Percentiles rank a stretch among this genome's conserved stretches.
Conservation (phyloP, 2,329 filamentous ascomycete species). For the Pseudogymnoascus verrucosus region DNA sequence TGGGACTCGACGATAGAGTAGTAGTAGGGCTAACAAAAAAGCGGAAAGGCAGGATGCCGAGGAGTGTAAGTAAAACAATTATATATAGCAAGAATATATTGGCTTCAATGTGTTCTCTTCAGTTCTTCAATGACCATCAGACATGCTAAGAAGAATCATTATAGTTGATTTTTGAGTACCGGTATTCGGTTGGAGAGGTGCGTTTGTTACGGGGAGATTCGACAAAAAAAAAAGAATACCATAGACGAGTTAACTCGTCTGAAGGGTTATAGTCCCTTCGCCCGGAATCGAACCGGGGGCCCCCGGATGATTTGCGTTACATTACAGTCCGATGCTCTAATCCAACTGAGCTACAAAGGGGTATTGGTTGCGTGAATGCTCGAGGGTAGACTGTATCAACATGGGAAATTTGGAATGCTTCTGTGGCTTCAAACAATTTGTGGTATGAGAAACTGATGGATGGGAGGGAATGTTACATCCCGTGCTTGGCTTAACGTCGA, state of each 20-base stretch:
- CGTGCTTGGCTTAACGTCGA: slow-evolving; percentile 18
- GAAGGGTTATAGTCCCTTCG: slow-evolving; percentile 8
- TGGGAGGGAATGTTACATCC: neutral
- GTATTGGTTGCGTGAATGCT: neutral
- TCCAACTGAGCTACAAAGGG: slow-evolving; percentile 9
- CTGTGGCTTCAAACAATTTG: neutral
- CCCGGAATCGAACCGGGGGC: slow-evolving; percentile 9
- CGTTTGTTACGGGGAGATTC: too few relatives aligned
- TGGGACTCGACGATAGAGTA: too few relatives aligned
- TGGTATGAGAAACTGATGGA: neutral
- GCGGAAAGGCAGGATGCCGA: neutral
- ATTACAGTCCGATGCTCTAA: slow-evolving; percentile 9
- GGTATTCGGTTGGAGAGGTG: too few relatives aligned
- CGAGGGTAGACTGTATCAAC: neutral
- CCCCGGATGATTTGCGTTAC: slow-evolving; percentile 3
- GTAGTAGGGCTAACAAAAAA: too few relatives aligned
- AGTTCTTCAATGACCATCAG: neutral
- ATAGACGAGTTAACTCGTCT: slow-evolving; percentile 3
- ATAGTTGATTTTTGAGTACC: too few relatives aligned
- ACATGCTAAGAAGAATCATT: too few relatives aligned
- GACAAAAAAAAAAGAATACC: neutral
- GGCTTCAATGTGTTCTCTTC: neutral
- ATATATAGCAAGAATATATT: neutral
- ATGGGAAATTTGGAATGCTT: neutral
- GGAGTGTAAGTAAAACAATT: neutral